Evolutionary conservation across 441 rosid genomes (phyloP), one percentile per base, ranked within the genome.

Genomic region (Gossypium lobatum): DNA sequence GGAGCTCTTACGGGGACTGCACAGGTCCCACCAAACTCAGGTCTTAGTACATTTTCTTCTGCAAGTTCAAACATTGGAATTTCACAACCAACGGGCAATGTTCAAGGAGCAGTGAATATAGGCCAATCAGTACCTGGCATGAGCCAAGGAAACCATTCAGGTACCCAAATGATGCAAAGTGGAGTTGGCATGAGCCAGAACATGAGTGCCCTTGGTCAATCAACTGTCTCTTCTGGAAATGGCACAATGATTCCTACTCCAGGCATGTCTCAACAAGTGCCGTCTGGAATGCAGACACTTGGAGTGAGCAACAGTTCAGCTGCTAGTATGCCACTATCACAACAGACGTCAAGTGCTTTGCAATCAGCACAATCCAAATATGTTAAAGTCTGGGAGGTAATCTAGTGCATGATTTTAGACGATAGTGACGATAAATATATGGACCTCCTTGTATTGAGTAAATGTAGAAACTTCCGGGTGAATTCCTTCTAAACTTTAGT

Each of bases 371-470:
- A 93, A 77, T 84, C 94, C 70, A 95, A 93, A 87, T 95, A 95
- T 79, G 87, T 93, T 8, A 95, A 85, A 86, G 91, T 95, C 75
- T 93, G 98, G 99, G 98, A 95, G 96, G 98, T 90, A 85, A 80
- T 78, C 14, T 62, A 18, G 6, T 17, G 6, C 52, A 9, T 73
- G 10, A 23, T 10, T 39, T 26, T 45, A 21, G 55, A 18, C 31
- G 60, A 18, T 21, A 10, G 23, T 73, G 55, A 31, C 26, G 55
- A 74, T 66, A 63, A 42, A 9, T 50, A 31, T 70, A 39, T 72
- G 28, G 21, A 20, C n/a, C 42, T 63, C 17, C 37, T 20, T 53
- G 17, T 4, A 45, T n/a, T 64, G 20, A 37, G 26, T 11, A 52
- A 53, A 52, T 31, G 7, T 10, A 13, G 39, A 63, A 42, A 95